phyloP scores from a whole-genome alignment of 352 stramenopile genomes.

The Pythium folliculosum region DNA sequence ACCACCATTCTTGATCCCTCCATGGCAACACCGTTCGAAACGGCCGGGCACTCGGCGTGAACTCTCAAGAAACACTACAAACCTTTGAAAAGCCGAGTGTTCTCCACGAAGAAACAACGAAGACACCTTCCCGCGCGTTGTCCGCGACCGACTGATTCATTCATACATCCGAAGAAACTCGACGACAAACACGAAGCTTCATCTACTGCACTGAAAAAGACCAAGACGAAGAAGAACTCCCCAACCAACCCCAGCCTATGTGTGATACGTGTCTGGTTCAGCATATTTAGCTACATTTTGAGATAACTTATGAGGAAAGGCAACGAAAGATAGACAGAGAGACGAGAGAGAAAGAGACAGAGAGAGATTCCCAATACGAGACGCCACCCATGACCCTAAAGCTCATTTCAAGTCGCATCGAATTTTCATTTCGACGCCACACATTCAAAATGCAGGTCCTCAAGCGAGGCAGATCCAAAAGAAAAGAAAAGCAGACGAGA shows the following conservation, averaged over 20 bases:
- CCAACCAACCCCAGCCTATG: background rate
- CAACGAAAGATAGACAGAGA: slow-evolving; percentile 20
- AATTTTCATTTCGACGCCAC: background rate
- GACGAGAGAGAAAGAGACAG: slow-evolving; percentile 15
- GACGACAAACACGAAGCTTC: slow-evolving; percentile 8
- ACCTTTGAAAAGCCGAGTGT: background rate
- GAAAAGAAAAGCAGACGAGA: background rate
- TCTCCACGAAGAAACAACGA: background rate
- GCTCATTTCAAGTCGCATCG: background rate
- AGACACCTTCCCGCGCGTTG: slow-evolving; percentile 15
- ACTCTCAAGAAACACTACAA: slow-evolving; percentile 1
- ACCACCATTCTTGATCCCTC: background rate
- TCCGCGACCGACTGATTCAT: slow-evolving; percentile 5
- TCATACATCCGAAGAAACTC: slow-evolving; percentile 6
- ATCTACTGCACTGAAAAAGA: slow-evolving; percentile 4
- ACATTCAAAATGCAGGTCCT: slow-evolving; percentile 1
- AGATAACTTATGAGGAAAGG: slow-evolving; percentile 35
- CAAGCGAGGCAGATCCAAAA: background rate
- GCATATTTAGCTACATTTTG: slow-evolving; percentile 33
- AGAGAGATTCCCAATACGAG: slow-evolving; percentile 3
- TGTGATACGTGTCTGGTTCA: slow-evolving; percentile 15
- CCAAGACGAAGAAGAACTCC: slow-evolving; percentile 3
- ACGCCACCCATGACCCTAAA: slow-evolving; percentile 3
- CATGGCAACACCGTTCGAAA: background rate
- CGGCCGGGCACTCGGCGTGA: slow-evolving; percentile 4